Conservation (phyloP, 2,329 filamentous ascomycete genomes). For the Nemania abortiva region DNA sequence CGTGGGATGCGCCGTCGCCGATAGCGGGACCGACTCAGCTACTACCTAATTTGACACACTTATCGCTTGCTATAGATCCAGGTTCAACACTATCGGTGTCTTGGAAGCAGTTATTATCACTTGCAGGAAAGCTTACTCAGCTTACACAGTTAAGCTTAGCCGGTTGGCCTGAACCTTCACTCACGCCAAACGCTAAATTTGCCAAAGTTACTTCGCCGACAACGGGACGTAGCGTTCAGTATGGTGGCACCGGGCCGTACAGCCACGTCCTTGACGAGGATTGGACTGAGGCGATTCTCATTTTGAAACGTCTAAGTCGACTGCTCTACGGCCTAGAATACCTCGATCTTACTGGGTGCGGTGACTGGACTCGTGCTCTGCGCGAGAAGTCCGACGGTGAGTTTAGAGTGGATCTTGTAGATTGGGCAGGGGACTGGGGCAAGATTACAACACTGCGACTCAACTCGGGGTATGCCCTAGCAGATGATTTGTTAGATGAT, state of each 20-base stretch:
- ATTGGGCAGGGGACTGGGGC: slow-evolving; percentile 67
- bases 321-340: slow-evolving; percentile 70
- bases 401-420: slow-evolving; percentile 55
- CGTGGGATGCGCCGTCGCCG: slow-evolving; percentile 63
- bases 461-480: slow-evolving; percentile 58
- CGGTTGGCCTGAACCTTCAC: slow-evolving; percentile 70
- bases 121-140: slow-evolving; percentile 65
- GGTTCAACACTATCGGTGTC: slow-evolving; percentile 56
- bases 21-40: slow-evolving; percentile 51
- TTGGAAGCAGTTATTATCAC: slow-evolving; percentile 68
- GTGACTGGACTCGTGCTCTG: slow-evolving; percentile 65
- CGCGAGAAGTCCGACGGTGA: slow-evolving; percentile 58
- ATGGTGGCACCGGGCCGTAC: slow-evolving; percentile 68
- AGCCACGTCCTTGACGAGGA: slow-evolving; percentile 69
- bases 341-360: slow-evolving; percentile 71
- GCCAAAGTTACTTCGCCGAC: slow-evolving; percentile 61
- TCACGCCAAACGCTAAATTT: slow-evolving; percentile 66
- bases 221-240: slow-evolving; percentile 59
- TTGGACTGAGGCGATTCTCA: slow-evolving; percentile 69
- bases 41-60: slow-evolving; percentile 69
- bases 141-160: slow-evolving; percentile 72
- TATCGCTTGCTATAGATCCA: slow-evolving; percentile 67
- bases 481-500: slow-evolving; percentile 53
- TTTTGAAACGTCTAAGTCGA: slow-evolving; percentile 67
- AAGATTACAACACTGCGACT: slow-evolving; percentile 63